Conservation (phyloP, 208 protist genomes). For the Vickermania spadyakhi region DNA sequence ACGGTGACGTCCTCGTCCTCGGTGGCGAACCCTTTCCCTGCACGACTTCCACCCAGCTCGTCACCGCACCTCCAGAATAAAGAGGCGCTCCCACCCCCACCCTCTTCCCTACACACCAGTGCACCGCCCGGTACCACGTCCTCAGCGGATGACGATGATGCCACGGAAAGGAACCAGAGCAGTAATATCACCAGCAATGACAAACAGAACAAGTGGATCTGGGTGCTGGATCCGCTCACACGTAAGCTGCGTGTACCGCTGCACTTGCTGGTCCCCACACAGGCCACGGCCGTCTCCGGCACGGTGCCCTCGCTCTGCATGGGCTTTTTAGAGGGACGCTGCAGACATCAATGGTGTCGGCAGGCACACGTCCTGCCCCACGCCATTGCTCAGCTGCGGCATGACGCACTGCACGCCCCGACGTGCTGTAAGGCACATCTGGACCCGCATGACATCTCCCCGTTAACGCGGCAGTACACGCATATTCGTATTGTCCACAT, state of each 20-base stretch:
- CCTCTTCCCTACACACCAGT: neutral
- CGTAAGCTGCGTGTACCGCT: constrained; percentile 77
- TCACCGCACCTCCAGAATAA: neutral
- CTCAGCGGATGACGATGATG: too few relatives aligned
- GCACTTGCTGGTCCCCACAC: constrained; percentile 60
- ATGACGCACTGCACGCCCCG: constrained; percentile 75
- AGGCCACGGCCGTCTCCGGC: constrained; percentile 71
- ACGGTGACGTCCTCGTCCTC: too few relatives aligned
- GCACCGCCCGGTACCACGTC: too few relatives aligned
- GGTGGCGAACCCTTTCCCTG: neutral
- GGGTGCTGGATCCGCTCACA: constrained; percentile 82
- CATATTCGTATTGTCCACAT: constrained; percentile 59
- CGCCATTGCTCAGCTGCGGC: constrained; percentile 67
- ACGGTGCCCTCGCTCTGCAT: constrained; percentile 84
- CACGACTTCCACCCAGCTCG: neutral
- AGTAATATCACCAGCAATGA: constrained; percentile 9
- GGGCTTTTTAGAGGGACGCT: constrained; percentile 74
- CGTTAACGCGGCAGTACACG: constrained; percentile 51
- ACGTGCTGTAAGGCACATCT: constrained; percentile 78
- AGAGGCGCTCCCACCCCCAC: neutral
- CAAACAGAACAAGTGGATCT: constrained; percentile 70
- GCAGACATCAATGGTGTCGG: constrained; percentile 81
- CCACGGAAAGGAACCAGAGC: neutral
- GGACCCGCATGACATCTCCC: constrained; percentile 69
- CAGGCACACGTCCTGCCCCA: constrained; percentile 73